These are phyloP conservation scores for Aspergillus sclerotiicarbonarius DNA, from an alignment of 495 filamentous ascomycete species.

Conservation along the genomic window DNA sequence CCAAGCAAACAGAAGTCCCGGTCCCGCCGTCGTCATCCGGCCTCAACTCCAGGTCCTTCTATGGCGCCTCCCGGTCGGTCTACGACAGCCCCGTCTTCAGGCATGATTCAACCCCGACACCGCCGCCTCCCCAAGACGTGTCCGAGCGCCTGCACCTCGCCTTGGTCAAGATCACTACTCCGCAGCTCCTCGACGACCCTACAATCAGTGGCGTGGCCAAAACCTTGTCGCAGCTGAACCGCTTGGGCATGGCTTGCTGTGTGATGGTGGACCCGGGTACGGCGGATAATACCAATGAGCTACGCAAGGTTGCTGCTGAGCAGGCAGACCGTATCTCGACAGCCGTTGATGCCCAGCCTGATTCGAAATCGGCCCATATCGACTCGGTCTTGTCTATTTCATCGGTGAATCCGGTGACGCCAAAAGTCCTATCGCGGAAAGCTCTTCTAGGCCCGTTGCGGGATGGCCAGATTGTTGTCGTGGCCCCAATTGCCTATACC, in stretches of 20 bases:
- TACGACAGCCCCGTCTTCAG: conserved; percentile 63
- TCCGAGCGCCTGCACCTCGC: conserved; percentile 67
- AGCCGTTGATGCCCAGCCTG: conserved; percentile 67
- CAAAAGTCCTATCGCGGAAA: conserved; percentile 54
- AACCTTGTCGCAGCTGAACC: conserved; percentile 77
- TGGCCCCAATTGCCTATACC: conserved; percentile 68
- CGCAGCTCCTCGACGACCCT: conserved; percentile 63
- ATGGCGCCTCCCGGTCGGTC: conserved; percentile 57
- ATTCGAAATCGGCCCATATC: conserved; percentile 64
- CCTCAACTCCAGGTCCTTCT: conserved; percentile 64
- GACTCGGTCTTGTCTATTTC: conserved; percentile 60
- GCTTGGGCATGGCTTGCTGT: conserved; percentile 75
- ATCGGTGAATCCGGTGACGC: conserved; percentile 22
- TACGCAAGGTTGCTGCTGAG: conserved; percentile 46
- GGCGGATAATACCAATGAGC: conserved; percentile 25
- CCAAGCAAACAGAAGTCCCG: conserved; percentile 18
- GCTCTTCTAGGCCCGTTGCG: conserved; percentile 67
- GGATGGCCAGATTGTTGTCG: conserved; percentile 74
- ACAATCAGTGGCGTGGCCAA: conserved; percentile 73
- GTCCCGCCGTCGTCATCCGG: conserved; percentile 33
- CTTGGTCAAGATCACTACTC: conserved; percentile 76
- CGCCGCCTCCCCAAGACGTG: conserved; percentile 27
- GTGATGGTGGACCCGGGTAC: conserved; percentile 74
- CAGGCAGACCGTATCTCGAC: conserved; percentile 73
- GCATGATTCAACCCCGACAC: conserved; percentile 43